Evolutionary conservation across 1,284 basidiomycete species (phyloP).

Genomic region (Porodaedalea pini): DNA sequence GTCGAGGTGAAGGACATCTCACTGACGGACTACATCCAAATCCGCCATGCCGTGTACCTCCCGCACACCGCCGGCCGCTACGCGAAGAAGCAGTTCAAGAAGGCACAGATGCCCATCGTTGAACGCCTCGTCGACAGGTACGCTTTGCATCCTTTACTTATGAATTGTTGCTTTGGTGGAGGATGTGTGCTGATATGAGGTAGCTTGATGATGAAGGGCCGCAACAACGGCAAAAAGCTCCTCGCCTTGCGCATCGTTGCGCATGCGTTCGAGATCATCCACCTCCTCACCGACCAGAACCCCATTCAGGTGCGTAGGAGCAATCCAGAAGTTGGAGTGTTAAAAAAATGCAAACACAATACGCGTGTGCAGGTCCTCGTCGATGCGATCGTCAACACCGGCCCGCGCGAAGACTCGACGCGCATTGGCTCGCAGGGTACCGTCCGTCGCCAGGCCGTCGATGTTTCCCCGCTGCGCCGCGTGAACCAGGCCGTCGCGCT

Average conservation of each 20-base stretch:
- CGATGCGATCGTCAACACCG: conserved; percentile 99
- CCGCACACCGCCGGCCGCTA: conserved; percentile 99
- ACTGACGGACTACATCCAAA: conserved; percentile 98
- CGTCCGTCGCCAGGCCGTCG: conserved; percentile 99
- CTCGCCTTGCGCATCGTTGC: conserved; percentile 99
- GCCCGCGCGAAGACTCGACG: conserved; percentile 99
- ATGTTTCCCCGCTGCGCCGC: conserved; percentile 96
- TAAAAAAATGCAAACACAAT: neutral
- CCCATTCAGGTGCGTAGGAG: conserved; percentile 82
- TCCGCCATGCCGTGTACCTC: conserved; percentile 96
- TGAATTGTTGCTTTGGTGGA: neutral
- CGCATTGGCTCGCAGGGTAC: conserved; percentile 99
- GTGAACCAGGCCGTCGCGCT: conserved; percentile 98
- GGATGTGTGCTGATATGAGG: neutral
- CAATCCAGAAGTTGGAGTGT: neutral
- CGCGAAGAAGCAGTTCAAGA: conserved; percentile 99
- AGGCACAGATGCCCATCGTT: conserved; percentile 99
- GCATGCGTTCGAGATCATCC: conserved; percentile 99
- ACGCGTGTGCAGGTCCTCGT: conserved; percentile 59
- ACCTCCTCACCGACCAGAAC: conserved; percentile 99
- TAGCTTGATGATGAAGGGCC: conserved; percentile 99
- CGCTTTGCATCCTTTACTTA: conserved; percentile 30
- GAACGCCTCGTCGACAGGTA: conserved; percentile 98
- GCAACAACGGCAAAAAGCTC: conserved; percentile 99
- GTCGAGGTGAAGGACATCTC: conserved; percentile 99